phyloP scores from a whole-genome alignment of 169 alveolate genomes.

The Plasmodium coatneyi region DNA sequence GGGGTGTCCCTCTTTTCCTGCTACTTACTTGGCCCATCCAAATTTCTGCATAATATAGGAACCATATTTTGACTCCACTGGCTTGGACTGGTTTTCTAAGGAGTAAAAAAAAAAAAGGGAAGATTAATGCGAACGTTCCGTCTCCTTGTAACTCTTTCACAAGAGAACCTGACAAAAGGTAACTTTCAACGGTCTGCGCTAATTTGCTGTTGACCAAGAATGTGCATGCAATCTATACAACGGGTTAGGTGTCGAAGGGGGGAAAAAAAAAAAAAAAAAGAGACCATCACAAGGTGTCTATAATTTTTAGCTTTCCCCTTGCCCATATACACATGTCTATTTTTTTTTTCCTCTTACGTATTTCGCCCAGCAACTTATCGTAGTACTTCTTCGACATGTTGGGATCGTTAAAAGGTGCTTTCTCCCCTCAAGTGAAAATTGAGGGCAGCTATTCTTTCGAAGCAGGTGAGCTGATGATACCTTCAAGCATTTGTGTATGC shows the following conservation, averaged over 20 bases:
- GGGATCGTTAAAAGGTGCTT: neutral
- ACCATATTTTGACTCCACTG: slow-evolving; percentile 71
- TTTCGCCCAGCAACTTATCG: slow-evolving; percentile 45
- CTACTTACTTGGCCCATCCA: slow-evolving; percentile 70
- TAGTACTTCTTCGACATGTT: slow-evolving; percentile 64
- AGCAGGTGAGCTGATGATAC: neutral
- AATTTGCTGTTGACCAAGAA: neutral
- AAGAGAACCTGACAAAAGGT: neutral
- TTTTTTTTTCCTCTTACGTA: slow-evolving; percentile 49
- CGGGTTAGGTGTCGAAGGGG: neutral
- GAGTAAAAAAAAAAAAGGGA: neutral
- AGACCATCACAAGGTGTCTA: neutral
- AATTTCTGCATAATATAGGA: slow-evolving; percentile 63
- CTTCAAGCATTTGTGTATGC: neutral
- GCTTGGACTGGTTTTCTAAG: slow-evolving; percentile 69
- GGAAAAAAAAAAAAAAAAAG: neutral
- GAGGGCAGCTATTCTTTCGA: neutral
- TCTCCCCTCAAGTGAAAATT: neutral
- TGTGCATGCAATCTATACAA: neutral
- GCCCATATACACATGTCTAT: neutral
- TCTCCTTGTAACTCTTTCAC: neutral
- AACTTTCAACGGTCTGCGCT: neutral
- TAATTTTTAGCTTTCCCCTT: neutral
- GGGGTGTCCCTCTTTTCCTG: neutral
- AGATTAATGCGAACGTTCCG: neutral